Percentiles rank a stretch among this genome's conserved stretches.
phyloP scores from a whole-genome alignment of 352 stramenopile genomes.

The Phytophthora pisi region DNA sequence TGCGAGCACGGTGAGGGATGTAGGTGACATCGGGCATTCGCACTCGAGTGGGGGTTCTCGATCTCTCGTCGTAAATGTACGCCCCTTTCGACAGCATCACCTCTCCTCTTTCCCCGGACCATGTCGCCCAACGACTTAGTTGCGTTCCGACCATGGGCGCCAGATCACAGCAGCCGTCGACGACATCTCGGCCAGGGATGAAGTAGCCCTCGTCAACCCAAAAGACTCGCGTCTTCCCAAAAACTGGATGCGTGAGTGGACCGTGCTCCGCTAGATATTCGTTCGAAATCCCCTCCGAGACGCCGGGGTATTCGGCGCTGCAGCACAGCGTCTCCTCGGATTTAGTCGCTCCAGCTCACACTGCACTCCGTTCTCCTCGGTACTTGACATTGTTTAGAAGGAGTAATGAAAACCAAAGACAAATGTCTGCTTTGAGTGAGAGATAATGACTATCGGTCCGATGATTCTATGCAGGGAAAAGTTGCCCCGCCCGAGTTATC shows the following conservation, averaged over 20 bases:
- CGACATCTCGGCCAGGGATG: conserved; percentile 6
- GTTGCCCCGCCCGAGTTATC: conserved; percentile 53
- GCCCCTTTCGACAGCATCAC: conserved; percentile 10
- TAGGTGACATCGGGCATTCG: conserved; percentile 22
- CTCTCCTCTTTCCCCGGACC: neutral
- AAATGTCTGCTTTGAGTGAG: neutral
- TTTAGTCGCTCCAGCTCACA: neutral
- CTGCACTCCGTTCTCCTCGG: neutral
- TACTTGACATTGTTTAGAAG: neutral
- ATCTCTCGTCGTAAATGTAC: conserved; percentile 10
- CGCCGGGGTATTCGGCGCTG: conserved; percentile 1
- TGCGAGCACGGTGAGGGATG: neutral
- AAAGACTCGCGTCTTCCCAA: conserved; percentile 11
- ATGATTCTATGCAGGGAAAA: conserved; percentile 37
- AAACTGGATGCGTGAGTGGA: conserved; percentile 6
- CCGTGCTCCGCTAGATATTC: conserved; percentile 6
- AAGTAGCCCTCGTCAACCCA: conserved; percentile 18
- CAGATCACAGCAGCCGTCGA: conserved; percentile 2
- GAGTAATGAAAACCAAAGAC: neutral
- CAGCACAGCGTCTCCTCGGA: conserved; percentile 10
- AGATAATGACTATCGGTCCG: neutral
- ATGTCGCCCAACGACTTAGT: neutral
- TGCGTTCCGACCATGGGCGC: neutral
- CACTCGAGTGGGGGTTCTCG: conserved; percentile 4
- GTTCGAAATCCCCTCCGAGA: conserved; percentile 7